Evolutionary conservation across 306 rosid species (phyloP).

Genomic region (Datisca glomerata): DNA sequence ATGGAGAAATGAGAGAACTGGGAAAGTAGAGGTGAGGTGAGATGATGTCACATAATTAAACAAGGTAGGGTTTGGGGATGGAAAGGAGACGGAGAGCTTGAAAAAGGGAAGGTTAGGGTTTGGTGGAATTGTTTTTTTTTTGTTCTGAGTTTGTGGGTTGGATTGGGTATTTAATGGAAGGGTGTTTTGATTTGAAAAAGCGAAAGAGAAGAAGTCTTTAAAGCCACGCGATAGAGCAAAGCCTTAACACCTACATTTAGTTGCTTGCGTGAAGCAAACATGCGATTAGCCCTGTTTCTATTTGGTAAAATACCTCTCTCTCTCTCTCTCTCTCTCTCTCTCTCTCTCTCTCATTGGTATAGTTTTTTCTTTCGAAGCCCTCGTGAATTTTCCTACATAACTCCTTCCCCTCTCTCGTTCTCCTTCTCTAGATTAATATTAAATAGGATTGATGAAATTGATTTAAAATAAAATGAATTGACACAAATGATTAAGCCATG

Average conservation of each 20-base stretch:
- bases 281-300: conserved; percentile 42
- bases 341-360: conserved; percentile 4
- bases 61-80: conserved; percentile 2
- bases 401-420: conserved; percentile 11
- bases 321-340: conserved; percentile 2
- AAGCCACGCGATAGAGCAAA: conserved; percentile 89
- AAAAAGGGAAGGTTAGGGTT: conserved; percentile 24
- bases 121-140: conserved; percentile 27
- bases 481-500: too few species aligned
- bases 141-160: conserved; percentile 16
- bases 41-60: too few species aligned
- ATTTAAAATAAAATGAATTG: too few species aligned
- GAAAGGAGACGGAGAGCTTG: background rate
- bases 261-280: conserved; percentile 98
- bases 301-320: conserved; percentile 11
- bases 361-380: conserved; percentile 12
- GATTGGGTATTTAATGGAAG: conserved; percentile 2
- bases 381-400: conserved; percentile 20
- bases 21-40: background rate
- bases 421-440: background rate
- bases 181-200: conserved; percentile 4
- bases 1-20: background rate
- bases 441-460: background rate
- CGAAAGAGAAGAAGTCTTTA: conserved; percentile 44
- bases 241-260: conserved; percentile 55